These are phyloP conservation scores for Pseudopyrenochaeta lycopersici DNA, from an alignment of 2,329 filamentous ascomycete genomes.

Conservation along the genomic window DNA sequence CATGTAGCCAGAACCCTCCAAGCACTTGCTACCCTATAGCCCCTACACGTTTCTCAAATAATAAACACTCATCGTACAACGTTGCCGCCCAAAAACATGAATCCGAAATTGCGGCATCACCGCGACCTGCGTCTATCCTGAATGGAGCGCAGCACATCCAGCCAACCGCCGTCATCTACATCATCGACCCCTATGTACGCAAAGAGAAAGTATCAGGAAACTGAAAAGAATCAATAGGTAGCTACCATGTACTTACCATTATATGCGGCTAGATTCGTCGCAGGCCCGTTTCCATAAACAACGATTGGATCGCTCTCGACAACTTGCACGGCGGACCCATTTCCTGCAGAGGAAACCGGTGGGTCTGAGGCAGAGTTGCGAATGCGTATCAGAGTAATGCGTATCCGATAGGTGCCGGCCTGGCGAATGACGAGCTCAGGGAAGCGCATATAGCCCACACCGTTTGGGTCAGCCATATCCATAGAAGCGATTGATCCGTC, in stretches of 20 bases:
- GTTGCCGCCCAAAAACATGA: slow-evolving; percentile 13
- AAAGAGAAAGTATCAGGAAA: slow-evolving; percentile 37
- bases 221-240: slow-evolving; percentile 38
- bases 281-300: slow-evolving; percentile 34
- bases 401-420: slow-evolving; percentile 48
- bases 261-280: slow-evolving; percentile 26
- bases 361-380: slow-evolving; percentile 36
- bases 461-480: slow-evolving; percentile 45
- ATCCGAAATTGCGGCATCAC: slow-evolving; percentile 14
- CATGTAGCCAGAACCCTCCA: not conserved
- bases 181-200: slow-evolving; percentile 34
- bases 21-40: not conserved
- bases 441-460: slow-evolving; percentile 50
- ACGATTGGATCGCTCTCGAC: slow-evolving; percentile 47
- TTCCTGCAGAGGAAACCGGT: slow-evolving; percentile 32
- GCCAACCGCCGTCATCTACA: slow-evolving; percentile 42
- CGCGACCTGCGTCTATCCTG: slow-evolving; percentile 32
- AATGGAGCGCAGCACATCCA: slow-evolving; percentile 39
- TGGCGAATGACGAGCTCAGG: slow-evolving; percentile 47
- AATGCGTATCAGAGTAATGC: slow-evolving; percentile 48
- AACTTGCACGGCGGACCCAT: slow-evolving; percentile 40
- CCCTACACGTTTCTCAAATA: slow-evolving; percentile 5
- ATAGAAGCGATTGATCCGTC: slow-evolving; percentile 47
- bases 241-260: slow-evolving; percentile 47
- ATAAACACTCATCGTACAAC: slow-evolving; percentile 27